Evolutionary conservation across 1,284 basidiomycete species (phyloP).

Genomic region (Limonomyces culmigenus): DNA sequence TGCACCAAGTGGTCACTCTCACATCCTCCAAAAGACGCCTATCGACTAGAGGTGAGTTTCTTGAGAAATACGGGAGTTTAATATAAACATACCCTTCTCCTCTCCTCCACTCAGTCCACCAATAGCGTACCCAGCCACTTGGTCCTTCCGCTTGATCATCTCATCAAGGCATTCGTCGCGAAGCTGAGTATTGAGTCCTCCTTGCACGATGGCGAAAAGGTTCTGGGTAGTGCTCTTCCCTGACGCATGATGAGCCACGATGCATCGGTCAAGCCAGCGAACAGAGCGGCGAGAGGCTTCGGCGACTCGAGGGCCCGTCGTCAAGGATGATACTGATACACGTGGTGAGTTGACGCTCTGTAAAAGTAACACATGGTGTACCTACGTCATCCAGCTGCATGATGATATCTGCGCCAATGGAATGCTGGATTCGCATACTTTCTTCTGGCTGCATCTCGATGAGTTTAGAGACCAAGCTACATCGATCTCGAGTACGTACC

Average conservation of each 20-base stretch:
- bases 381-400: conserved; percentile 87
- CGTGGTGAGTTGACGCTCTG: neutral
- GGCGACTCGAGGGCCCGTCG: conserved; percentile 56
- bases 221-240: conserved; percentile 52
- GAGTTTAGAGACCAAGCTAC: no score
- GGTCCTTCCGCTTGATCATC: conserved; percentile 58
- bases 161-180: conserved; percentile 61
- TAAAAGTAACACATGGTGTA: conserved; percentile 9
- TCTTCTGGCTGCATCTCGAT: conserved; percentile 69
- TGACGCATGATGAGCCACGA: conserved; percentile 48
- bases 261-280: conserved; percentile 76
- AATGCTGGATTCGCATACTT: conserved; percentile 72
- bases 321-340: conserved; percentile 48
- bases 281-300: conserved; percentile 74
- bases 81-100: conserved; percentile 62
- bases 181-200: conserved; percentile 52
- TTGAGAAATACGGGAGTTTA: neutral
- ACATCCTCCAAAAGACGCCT: conserved; percentile 81
- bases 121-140: conserved; percentile 68
- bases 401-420: conserved; percentile 78
- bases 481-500: conserved; percentile 20
- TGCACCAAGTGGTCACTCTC: no score
- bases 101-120: conserved; percentile 76
- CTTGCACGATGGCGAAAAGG: conserved; percentile 79
- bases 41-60: neutral